Evolutionary conservation across 2,329 filamentous ascomycete species (phyloP), one percentile per base, ranked within the genome.

Genomic region (Xenoacremonium recifei): DNA sequence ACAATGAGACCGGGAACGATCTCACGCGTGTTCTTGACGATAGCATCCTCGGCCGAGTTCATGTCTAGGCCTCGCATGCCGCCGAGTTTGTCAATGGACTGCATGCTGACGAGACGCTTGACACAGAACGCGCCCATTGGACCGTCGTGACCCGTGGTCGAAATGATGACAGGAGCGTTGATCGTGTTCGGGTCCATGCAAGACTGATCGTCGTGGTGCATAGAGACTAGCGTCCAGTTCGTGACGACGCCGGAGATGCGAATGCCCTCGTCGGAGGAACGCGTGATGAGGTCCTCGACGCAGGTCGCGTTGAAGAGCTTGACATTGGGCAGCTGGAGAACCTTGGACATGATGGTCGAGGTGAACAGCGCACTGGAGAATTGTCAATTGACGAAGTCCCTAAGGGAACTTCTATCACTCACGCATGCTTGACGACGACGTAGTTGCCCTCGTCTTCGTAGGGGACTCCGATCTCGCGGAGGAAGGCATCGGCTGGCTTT

Each of bases 151-250:
- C 90, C 91, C 0, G 90, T 96, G 18, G 90, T 96, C 44, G 84
- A 89, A 71, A 96, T 87, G 61, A 96, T 75, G 45, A 96, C 68
- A 2, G 90, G 89, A 1, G 89, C 89, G 63, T 95, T 96, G 79
- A 96, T 95, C 59, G 90, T 96, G 80, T 93, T 95, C 54, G 90
- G 90, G 66, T 96, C 91, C 90, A 96, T 95, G 84, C 90, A 96
- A 48, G 82, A 87, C 72, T 95, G 89, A 64, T 92, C 87, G 62
- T 90, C 86, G 67, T 91, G 87, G 67, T 91, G 85, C 76, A 92
- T 87, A 32, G 84, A 81, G 36, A 96, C 90, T 19, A 96, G 78
- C 1, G 90, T 96, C 90, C 90, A 96, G 78, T 96, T 96, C 59
- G 89, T 95, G 41, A 96, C 91, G 2, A 96, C 90, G 58, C 90